phyloP scores from a whole-genome alignment of 345 rosid genomes.

The rapeseed (Brassica napus) region DNA sequence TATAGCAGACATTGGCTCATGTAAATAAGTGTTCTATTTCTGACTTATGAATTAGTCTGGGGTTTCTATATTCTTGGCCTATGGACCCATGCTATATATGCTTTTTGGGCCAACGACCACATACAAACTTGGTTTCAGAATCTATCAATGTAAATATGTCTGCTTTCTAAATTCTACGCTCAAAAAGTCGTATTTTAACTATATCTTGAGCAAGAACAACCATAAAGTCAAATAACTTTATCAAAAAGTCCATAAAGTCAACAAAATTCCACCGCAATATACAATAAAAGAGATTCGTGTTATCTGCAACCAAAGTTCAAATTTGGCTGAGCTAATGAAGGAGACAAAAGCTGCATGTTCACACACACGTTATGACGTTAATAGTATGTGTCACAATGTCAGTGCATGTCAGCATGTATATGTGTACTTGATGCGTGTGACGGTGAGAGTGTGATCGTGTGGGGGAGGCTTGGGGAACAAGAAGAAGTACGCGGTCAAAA shows the following conservation, averaged over 20 bases:
- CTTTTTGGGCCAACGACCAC: not conserved
- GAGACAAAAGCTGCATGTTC: conserved; percentile 20
- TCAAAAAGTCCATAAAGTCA: conserved; percentile 7
- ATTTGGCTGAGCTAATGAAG: conserved; percentile 13
- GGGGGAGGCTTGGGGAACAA: conserved; percentile 37
- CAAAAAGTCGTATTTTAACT: not conserved
- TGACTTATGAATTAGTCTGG: not conserved
- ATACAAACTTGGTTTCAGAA: not conserved
- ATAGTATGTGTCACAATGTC: not conserved
- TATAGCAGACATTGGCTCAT: not conserved
- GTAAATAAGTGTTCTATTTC: too few relatives aligned
- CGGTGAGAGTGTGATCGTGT: conserved; percentile 32
- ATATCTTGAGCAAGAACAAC: not conserved
- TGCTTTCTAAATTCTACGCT: not conserved
- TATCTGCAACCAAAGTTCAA: conserved; percentile 6
- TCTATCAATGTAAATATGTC: not conserved
- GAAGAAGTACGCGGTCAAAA: conserved; percentile 38
- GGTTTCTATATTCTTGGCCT: not conserved
- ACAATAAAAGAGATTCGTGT: not conserved
- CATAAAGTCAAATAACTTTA: not conserved
- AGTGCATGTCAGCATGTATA: conserved; percentile 12
- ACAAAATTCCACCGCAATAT: conserved; percentile 9
- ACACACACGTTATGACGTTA: conserved; percentile 20
- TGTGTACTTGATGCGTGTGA: conserved; percentile 12
- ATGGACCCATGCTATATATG: not conserved